Evolutionary conservation across 2,329 filamentous ascomycete species (phyloP).

Genomic region (Hypoxylon sp.): DNA sequence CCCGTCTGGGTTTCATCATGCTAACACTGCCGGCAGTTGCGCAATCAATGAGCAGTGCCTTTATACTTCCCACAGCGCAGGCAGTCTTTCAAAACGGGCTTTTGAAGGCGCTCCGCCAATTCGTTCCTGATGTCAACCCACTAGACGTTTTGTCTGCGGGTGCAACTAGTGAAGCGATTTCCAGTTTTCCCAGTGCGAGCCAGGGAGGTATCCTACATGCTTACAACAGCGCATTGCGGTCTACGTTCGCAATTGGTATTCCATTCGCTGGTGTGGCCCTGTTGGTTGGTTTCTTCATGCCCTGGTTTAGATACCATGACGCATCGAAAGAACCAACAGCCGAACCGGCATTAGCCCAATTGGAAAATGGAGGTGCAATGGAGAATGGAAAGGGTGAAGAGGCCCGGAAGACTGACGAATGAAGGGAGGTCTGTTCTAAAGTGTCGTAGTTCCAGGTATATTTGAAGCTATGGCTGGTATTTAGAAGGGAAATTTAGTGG

Average conservation of each 20-base stretch:
- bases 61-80: conserved; percentile 1
- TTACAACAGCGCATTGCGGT: conserved; percentile 1
- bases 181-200: neutral
- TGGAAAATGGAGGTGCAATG: neutral
- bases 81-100: neutral
- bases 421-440: neutral
- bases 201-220: neutral
- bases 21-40: neutral
- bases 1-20: neutral
- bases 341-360: neutral
- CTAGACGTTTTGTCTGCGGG: neutral
- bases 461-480: neutral
- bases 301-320: neutral
- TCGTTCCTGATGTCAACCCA: neutral
- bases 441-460: neutral
- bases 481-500: neutral
- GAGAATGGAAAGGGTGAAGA: neutral
- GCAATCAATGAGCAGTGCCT: neutral
- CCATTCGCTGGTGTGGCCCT: neutral
- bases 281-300: neutral
- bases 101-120: neutral
- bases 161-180: neutral
- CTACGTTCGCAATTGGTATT: neutral
- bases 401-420: neutral
- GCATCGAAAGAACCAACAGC: neutral